Conservation (phyloP, 495 filamentous ascomycete species). For the Hypoxylon cercidicola region DNA sequence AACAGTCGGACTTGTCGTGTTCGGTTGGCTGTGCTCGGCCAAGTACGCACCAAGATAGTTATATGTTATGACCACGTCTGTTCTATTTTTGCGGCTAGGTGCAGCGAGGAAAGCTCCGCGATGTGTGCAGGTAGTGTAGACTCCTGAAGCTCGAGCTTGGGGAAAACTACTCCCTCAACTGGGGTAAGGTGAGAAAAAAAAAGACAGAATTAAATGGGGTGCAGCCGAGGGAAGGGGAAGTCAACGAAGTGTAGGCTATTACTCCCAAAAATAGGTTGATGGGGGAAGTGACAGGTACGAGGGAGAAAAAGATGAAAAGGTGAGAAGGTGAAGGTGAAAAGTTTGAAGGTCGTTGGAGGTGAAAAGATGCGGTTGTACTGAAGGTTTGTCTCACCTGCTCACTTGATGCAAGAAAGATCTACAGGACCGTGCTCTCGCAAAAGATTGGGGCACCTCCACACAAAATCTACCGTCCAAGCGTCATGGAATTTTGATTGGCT, state of each 20-base stretch:
- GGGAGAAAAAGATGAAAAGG: conserved; percentile 13
- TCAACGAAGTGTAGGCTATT: conserved; percentile 3
- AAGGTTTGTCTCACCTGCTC: conserved; percentile 26
- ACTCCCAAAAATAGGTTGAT: conserved; percentile 1
- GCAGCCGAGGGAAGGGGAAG: conserved; percentile 5
- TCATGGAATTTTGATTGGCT: conserved; percentile 35
- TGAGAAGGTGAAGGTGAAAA: conserved; percentile 23
- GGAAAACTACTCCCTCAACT: conserved; percentile 12
- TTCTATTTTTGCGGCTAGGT: no score
- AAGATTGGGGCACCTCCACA: conserved; percentile 30
- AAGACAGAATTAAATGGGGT: conserved; percentile 9
- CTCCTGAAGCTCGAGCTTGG: not conserved
- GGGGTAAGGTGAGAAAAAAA: not conserved
- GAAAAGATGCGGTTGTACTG: conserved; percentile 19
- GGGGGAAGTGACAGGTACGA: conserved; percentile 8
- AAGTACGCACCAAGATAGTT: no score
- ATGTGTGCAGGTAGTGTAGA: no score
- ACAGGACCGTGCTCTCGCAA: not conserved
- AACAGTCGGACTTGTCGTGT: no score
- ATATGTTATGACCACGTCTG: no score
- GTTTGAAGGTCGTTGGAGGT: conserved; percentile 19
- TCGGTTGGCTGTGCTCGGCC: no score
- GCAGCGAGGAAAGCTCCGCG: no score
- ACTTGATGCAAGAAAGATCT: conserved; percentile 39
- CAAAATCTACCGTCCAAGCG: conserved; percentile 38